phyloP scores from a whole-genome alignment of 2,329 filamentous ascomycete species.

The Monosporascus ibericus region DNA sequence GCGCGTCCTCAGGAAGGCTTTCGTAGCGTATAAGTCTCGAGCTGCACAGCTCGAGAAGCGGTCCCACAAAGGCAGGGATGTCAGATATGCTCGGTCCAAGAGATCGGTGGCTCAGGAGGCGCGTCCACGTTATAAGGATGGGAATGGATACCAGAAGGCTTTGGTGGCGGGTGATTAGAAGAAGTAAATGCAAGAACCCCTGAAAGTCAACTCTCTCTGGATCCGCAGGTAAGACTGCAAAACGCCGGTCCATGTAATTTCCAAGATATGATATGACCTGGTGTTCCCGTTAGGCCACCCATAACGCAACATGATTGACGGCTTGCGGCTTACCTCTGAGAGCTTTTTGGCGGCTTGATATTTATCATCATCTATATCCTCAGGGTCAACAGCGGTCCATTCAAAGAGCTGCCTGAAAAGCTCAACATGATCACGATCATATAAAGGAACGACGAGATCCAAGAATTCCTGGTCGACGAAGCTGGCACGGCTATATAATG shows the following conservation, averaged over 20 bases:
- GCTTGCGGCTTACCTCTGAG: slow-evolving; percentile 61
- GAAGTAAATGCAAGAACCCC: slow-evolving; percentile 72
- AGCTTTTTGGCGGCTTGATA: slow-evolving; percentile 92
- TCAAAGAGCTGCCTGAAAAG: slow-evolving; percentile 70
- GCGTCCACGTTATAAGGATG: slow-evolving; percentile 83
- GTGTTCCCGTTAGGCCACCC: not conserved
- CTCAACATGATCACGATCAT: slow-evolving; percentile 62
- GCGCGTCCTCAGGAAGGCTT: slow-evolving; percentile 71
- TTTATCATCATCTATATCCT: slow-evolving; percentile 83
- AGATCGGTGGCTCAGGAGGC: slow-evolving; percentile 66
- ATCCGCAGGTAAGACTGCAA: slow-evolving; percentile 54
- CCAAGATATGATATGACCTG: slow-evolving; percentile 81
- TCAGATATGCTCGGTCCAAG: slow-evolving; percentile 59
- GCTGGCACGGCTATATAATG: slow-evolving; percentile 68
- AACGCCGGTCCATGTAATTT: slow-evolving; percentile 76
- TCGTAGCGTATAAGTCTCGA: slow-evolving; percentile 83
- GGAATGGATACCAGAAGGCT: slow-evolving; percentile 93
- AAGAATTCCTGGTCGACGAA: slow-evolving; percentile 74
- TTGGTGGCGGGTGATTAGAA: slow-evolving; percentile 72
- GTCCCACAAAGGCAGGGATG: slow-evolving; percentile 58
- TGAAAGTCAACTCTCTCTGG: slow-evolving; percentile 56
- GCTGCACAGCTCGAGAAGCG: slow-evolving; percentile 77
- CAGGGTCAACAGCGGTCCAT: slow-evolving; percentile 72
- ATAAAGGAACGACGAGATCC: slow-evolving; percentile 73
- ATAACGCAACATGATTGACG: slow-evolving; percentile 3